phyloP scores from a whole-genome alignment of 768 basidiomycete genomes.

The Boletus sp. region DNA sequence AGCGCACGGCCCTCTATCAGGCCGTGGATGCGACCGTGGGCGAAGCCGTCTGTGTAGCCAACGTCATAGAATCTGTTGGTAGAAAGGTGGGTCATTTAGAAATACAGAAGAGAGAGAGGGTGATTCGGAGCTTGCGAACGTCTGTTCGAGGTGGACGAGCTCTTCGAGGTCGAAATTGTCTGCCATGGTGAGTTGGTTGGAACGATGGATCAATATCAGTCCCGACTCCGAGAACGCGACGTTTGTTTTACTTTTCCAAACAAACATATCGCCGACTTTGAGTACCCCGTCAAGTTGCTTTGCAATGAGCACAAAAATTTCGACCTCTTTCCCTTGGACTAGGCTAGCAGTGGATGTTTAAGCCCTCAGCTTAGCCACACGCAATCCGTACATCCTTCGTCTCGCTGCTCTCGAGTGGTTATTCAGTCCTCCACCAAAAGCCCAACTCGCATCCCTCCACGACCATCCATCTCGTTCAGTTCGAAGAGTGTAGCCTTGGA shows the following conservation, averaged over 20 bases:
- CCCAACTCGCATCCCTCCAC: conserved; percentile 13
- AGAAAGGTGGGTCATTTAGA: neutral
- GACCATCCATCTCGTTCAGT: neutral
- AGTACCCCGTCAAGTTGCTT: neutral
- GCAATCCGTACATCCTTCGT: neutral
- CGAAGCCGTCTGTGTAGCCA: conserved; percentile 75
- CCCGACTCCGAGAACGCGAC: no score
- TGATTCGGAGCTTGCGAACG: conserved; percentile 34
- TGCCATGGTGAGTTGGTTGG: conserved; percentile 11
- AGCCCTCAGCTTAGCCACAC: conserved; percentile 5
- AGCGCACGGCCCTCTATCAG: conserved; percentile 87
- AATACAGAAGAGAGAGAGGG: neutral
- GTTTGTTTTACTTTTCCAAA: neutral
- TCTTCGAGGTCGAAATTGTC: conserved; percentile 52
- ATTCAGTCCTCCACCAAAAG: conserved; percentile 6
- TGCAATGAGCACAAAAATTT: neutral
- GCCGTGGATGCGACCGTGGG: conserved; percentile 86
- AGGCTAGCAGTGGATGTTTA: neutral
- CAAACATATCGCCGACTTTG: no score
- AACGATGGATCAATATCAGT: no score
- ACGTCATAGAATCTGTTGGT: conserved; percentile 69
- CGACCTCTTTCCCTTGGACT: no score
- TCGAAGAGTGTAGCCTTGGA: conserved; percentile 2
- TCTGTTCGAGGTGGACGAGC: conserved; percentile 61
- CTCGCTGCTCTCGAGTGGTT: conserved; percentile 7